Evolutionary conservation across 106 monocot species (phyloP), one percentile per base, ranked within the genome.

Genomic region (Allium fistulosum): DNA sequence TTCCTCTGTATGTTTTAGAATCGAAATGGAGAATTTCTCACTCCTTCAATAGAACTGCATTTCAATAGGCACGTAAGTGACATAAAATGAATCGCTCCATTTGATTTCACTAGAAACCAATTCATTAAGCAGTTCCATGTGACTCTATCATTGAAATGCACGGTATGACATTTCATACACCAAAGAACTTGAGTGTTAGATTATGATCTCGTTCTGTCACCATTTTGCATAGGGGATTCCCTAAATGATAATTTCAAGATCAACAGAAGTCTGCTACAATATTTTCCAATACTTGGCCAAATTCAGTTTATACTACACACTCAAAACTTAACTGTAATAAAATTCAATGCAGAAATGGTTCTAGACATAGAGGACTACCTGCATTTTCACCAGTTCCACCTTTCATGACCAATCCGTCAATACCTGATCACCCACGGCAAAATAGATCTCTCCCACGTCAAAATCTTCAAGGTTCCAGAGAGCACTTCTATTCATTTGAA

Each of bases 401-500:
- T 16, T 88, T 77, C 60, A 26, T 64, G 12, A 75, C 71, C 62
- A 56, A 72, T 45, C 7, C 71, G 70, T 53, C 48, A 63, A 17
- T 74, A 78, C 46, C 66, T 18, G 49, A 65, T 58, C 78, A 7
- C 69, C 79, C 0, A 48, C 72, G 5, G 57, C 61, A 14, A 46
- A 78, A 18, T 69, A 77, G 1, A 67, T 68, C 51, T 61, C 56
- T 61, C 47, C 62, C 22, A 0, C 45, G 49, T 12, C 77, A 71
- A 71, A 79, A 86, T 7, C 46, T 53, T 0, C 79, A 81, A 14
- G 63, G 49, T 17, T 13, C 51, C 4, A 76, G 85, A 28, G 75
- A 74, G 56, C 61, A 72, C 28, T 69, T 81, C 57, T 85, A 85
- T 51, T 69, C 81, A 27, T 81, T 78, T 81, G 81, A 81, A 26